Evolutionary conservation across 1,284 basidiomycete genomes (phyloP), one percentile per base, ranked within the genome.

Genomic region (Puccinia horiana): DNA sequence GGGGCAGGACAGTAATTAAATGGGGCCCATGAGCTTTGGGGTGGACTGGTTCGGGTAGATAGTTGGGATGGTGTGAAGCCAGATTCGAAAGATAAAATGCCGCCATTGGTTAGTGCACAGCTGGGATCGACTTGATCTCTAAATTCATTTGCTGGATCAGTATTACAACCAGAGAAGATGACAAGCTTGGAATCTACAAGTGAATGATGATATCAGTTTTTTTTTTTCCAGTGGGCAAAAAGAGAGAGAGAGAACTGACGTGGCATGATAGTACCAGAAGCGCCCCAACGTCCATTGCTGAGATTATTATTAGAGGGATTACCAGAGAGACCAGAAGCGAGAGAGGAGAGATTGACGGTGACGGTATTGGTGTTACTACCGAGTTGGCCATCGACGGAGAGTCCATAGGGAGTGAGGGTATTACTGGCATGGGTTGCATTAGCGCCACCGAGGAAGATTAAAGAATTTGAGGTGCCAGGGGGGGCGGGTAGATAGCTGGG

Each of bases 1-100:
- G 92, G 91, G n/a, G 90, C 91, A n/a, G 92, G 90, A 86, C 93
- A 94, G 18, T 88, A 81, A 26, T 86, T 86, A 18, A 81, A 83
- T 12, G 54, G 49, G n/a, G 75, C 67, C 83, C 84, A 84, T 18
- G 90, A 88, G 52, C 87, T 85, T 76, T 88, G 87, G 37, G 87
- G 86, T 29, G 86, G 86, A 23, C 85, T 85, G 58, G 88, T 86
- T 6, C 89, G 85, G 81, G 91, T 89, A 80, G 42, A 29, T 4
- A 79, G 47, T 26, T 61, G 49, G 1, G 44, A 49, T 29, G 65
- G 42, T 8, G 61, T 49, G 44, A 77, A 77, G 29, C 32, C 65
- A 2, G 76, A 79, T 35, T 54, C 44, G 37, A 79, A 79, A 23
- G 26, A 20, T 1, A 79, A 29, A 47, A 79, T 79, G 0, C 76